Base-by-base conservation (phyloP, 768 basidiomycete species). In the Mycena belliarum region DNA sequence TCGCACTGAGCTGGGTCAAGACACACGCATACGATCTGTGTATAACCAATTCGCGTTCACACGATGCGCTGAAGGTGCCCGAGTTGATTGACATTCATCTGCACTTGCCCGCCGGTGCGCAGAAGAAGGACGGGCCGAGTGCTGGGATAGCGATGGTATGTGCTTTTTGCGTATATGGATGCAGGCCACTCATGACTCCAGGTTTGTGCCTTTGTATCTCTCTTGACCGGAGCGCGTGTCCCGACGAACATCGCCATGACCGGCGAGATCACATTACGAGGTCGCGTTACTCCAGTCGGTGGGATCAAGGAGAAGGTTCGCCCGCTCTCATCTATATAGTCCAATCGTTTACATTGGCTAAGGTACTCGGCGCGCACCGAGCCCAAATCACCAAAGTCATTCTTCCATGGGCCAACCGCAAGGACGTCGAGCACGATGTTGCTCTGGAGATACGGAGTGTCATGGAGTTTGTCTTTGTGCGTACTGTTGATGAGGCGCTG, bases 1-100 rank as follows among this genome's bases (percentile, higher is more conserved):
- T 98, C 43, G 93, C 93, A 2, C 74, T 97, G 65, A 94, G 91
- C 68, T 97, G 95, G 93, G 92, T 96, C 18, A 93, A 91, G 76
- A 83, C 83, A 18, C 84, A 93, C 64, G 87, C 91, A 8, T 93
- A 89, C 70, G 87, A 89, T 41, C 70, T 93, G 59, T 83, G 88
- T 40, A 84, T 93, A 68, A 93, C 91, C 11, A 82, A 83, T 54
- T 76, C 81, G 29, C 82, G 84, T 46, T 75, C 81, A 33, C 83
- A 89, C 33, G 91, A 93, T 65, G 88, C 91, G 16, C 74, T 96
- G 62, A 88, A 89, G 66, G 78, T 85, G 9, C 86, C 86, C 0
- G 82, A 89, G 49, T 72, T 78, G 21, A 82, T 94, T 44, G 93
- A 98, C 67, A 75, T 98, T 11, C 95, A 98, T 65, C 74, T 95